phyloP scores from a whole-genome alignment of 2,329 filamentous ascomycete genomes.

The Sporothrix sp. region DNA sequence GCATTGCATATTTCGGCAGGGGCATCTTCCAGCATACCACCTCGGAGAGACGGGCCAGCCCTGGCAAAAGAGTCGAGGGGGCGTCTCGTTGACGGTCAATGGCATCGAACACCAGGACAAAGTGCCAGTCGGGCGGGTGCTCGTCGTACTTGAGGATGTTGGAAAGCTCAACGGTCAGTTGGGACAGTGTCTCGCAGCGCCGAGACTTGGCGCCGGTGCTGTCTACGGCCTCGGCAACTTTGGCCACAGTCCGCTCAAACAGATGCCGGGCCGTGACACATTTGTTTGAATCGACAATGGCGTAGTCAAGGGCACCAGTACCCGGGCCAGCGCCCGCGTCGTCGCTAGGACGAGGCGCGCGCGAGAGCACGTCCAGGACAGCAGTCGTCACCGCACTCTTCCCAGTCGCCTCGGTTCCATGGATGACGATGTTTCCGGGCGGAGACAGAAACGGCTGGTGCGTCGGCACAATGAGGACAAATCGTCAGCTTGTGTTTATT shows the following conservation, averaged over 20 bases:
- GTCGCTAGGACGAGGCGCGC: conserved; percentile 29
- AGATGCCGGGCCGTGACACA: conserved; percentile 72
- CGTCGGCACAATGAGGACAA: too few species aligned
- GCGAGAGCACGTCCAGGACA: conserved; percentile 43
- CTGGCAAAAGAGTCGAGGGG: conserved; percentile 66
- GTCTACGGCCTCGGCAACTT: conserved; percentile 44
- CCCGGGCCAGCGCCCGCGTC: conserved; percentile 34
- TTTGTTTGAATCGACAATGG: conserved; percentile 59
- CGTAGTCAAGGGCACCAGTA: conserved; percentile 39
- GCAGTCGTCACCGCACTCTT: conserved; percentile 63
- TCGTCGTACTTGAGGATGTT: conserved; percentile 45
- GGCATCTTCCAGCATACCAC: conserved; percentile 43
- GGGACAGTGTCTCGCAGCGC: conserved; percentile 71
- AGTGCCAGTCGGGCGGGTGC: conserved; percentile 39
- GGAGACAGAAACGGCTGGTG: conserved; percentile 54
- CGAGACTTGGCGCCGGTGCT: conserved; percentile 39
- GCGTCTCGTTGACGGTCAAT: conserved; percentile 79
- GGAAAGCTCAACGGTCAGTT: conserved; percentile 62
- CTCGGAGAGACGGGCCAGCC: conserved; percentile 72
- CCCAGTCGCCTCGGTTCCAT: conserved; percentile 79
- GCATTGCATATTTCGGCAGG: background rate
- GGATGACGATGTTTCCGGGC: conserved; percentile 64
- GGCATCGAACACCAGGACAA: conserved; percentile 78
- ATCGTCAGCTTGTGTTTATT: too few species aligned
- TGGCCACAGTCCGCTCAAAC: conserved; percentile 58